These are phyloP conservation scores for Apiotrichum gracile DNA, from an alignment of 1,284 basidiomycete species.

Conservation along the genomic window DNA sequence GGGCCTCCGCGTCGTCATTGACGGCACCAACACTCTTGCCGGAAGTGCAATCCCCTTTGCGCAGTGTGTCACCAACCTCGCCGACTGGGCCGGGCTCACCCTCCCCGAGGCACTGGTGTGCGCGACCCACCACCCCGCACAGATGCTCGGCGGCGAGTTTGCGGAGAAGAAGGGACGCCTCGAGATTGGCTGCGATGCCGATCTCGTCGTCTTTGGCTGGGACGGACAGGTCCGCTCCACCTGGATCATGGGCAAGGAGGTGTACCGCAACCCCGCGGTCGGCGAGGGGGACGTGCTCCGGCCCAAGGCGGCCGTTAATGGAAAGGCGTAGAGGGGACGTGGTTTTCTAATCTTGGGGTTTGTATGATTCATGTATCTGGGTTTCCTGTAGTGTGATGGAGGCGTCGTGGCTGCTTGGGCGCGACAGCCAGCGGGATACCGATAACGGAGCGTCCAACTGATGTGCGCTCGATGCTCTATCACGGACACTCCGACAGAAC, in stretches of 20 bases:
- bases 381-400: background rate
- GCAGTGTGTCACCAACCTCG: slow-evolving; percentile 77
- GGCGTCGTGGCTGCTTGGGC: too few relatives aligned
- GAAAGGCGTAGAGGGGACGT: background rate
- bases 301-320: slow-evolving; percentile 2
- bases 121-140: slow-evolving; percentile 75
- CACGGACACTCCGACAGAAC: too few relatives aligned
- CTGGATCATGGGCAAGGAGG: slow-evolving; percentile 72
- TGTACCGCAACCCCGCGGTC: slow-evolving; percentile 49
- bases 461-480: too few relatives aligned
- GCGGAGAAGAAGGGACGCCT: slow-evolving; percentile 72
- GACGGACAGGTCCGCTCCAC: slow-evolving; percentile 63
- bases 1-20: slow-evolving; percentile 71
- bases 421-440: too few relatives aligned
- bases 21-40: slow-evolving; percentile 78
- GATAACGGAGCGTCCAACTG: too few relatives aligned
- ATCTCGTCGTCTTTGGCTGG: slow-evolving; percentile 67
- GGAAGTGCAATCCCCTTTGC: slow-evolving; percentile 70
- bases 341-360: background rate
- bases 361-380: background rate
- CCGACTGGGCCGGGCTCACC: slow-evolving; percentile 71
- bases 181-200: slow-evolving; percentile 71
- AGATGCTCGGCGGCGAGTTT: slow-evolving; percentile 62
- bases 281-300: slow-evolving; percentile 2
- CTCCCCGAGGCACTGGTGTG: slow-evolving; percentile 76